These are phyloP conservation scores for Fusarium nematophilum DNA, from an alignment of 2,329 filamentous ascomycete species.

Conservation along the genomic window DNA sequence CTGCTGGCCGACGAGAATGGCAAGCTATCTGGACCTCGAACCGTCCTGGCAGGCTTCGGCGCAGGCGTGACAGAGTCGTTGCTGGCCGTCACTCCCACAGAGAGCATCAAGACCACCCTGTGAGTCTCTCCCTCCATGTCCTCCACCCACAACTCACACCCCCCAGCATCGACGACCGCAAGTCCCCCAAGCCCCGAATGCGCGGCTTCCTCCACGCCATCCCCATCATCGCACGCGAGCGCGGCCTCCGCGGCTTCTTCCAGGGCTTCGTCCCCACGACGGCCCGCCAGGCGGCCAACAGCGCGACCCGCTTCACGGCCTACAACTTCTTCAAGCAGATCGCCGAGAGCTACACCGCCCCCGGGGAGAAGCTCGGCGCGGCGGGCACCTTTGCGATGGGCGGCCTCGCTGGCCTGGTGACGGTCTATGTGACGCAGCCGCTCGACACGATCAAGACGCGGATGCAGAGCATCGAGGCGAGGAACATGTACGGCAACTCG, in stretches of 20 bases:
- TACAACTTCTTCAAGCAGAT: slow-evolving; percentile 93
- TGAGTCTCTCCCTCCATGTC: slow-evolving; percentile 47
- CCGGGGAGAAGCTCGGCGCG: slow-evolving; percentile 92
- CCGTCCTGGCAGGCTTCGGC: slow-evolving; percentile 92
- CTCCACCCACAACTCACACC: not conserved
- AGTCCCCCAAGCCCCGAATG: slow-evolving; percentile 85
- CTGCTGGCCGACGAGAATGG: slow-evolving; percentile 85
- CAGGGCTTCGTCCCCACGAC: slow-evolving; percentile 97
- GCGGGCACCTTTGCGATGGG: slow-evolving; percentile 92
- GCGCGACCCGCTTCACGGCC: slow-evolving; percentile 87
- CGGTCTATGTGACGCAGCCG: slow-evolving; percentile 80
- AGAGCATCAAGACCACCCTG: slow-evolving; percentile 98
- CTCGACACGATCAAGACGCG: slow-evolving; percentile 96
- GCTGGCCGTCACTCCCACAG: slow-evolving; percentile 93
- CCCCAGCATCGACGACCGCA: slow-evolving; percentile 91
- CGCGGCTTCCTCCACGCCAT: slow-evolving; percentile 92
- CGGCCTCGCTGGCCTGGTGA: slow-evolving; percentile 88
- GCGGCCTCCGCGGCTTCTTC: slow-evolving; percentile 92
- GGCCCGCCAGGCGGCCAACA: slow-evolving; percentile 93
- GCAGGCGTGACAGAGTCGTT: slow-evolving; percentile 95
- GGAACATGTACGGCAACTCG: slow-evolving; percentile 84
- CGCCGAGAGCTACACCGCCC: slow-evolving; percentile 90
- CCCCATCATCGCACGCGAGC: slow-evolving; percentile 85
- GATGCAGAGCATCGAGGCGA: slow-evolving; percentile 96
- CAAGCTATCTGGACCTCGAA: slow-evolving; percentile 88